Evolutionary conservation across 768 basidiomycete genomes (phyloP).

Genomic region (Rubroboletus pulcherrimus): DNA sequence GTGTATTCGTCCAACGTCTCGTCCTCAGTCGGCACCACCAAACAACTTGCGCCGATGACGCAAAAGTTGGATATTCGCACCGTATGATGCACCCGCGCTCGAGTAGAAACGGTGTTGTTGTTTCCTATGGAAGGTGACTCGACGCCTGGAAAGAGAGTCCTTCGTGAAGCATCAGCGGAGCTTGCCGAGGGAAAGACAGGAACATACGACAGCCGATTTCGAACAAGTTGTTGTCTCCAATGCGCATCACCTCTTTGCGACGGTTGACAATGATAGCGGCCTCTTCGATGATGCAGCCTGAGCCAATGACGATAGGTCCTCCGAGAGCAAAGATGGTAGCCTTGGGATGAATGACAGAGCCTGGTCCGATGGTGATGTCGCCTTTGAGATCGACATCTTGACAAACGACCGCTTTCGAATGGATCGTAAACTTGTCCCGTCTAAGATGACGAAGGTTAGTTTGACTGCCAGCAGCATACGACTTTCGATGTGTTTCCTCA

Average conservation of each 20-base stretch:
- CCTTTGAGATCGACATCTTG: conserved; percentile 94
- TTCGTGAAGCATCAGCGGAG: not conserved
- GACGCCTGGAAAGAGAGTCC: conserved; percentile 52
- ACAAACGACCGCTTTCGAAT: conserved; percentile 86
- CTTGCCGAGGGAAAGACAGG: not conserved
- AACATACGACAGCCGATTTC: conserved; percentile 89
- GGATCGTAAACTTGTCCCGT: conserved; percentile 85
- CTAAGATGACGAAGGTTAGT: conserved; percentile 35
- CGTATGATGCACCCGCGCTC: conserved; percentile 79
- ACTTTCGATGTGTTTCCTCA: conserved; percentile 13
- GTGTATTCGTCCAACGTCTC: conserved; percentile 81
- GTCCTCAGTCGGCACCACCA: conserved; percentile 74
- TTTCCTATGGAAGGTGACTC: conserved; percentile 83
- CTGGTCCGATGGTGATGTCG: conserved; percentile 88
- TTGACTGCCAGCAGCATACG: not conserved
- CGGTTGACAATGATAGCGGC: conserved; percentile 86
- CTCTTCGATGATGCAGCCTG: conserved; percentile 90
- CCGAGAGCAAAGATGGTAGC: conserved; percentile 89
- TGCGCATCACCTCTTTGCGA: conserved; percentile 85
- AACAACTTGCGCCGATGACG: conserved; percentile 75
- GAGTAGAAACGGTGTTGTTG: conserved; percentile 83
- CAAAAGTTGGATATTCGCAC: conserved; percentile 78
- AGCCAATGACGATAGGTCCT: conserved; percentile 87
- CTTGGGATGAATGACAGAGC: conserved; percentile 91
- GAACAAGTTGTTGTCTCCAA: conserved; percentile 92